Evolutionary conservation across 306 rosid genomes (phyloP), one percentile per base, ranked within the genome.

Genomic region (Luffa acutangula): DNA sequence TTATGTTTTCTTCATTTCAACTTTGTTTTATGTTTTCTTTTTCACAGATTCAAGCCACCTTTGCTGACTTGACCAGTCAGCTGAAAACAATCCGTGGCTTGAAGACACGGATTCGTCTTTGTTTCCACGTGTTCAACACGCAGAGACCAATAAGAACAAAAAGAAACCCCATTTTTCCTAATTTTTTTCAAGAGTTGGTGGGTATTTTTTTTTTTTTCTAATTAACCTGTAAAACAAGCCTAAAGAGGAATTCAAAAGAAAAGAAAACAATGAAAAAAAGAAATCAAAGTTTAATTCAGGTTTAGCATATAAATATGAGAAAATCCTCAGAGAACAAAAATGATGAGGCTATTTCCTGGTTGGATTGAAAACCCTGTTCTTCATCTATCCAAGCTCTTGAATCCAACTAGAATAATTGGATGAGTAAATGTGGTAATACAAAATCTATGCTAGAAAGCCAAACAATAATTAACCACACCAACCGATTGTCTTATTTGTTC

Each of bases 391-490:
- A 36, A 46, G 31, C 31, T 25, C 31, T 25, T 25, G 21, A 33
- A 65, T 65, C 72, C n/a, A 39, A 1, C 21, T 11, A 12, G 42
- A 21, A 62, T 31, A 33, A 62, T 62, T 5, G 31, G 74, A 66
- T 66, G 74, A 66, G 46, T 37, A 66, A 18, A 17, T 56, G 10
- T 18, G 56, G 56, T 14, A n/a, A 5, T 2, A 51, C 31, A 17
- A 56, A 17, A n/a, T 56, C 31, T 56, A n/a, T 6, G 25, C 25
- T 56, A n/a, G 31, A 56, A 9, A 14, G 43, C 7, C 21, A 66
- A n/a, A 7, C 36, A 8, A 42, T 51, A 72, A 51, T 89, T 88
- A 94, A 80, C 97, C 96, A 83, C 90, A 89, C 97, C 97, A 92
- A 31, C 97, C 98, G n/a, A 25, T 25, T 25, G 31, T 25, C 31